Percentiles rank a stretch among this genome's conserved stretches.
These are phyloP conservation scores for Lactarius deliciosus DNA, from an alignment of 768 basidiomycete species.

Conservation along the genomic window DNA sequence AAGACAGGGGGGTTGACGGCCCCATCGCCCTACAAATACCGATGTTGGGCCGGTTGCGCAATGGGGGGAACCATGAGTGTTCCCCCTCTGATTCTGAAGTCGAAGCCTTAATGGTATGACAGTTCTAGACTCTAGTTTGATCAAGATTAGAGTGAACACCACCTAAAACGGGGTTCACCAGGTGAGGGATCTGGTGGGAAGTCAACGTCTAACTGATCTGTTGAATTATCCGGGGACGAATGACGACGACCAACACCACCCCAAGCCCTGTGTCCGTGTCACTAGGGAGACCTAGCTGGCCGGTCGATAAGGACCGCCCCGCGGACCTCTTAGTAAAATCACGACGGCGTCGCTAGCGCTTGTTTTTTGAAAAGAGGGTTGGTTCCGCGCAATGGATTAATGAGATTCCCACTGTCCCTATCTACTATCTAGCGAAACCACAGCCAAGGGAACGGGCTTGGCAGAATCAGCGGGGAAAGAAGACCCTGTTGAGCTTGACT, in stretches of 20 bases:
- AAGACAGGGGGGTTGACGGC: neutral
- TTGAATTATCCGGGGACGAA: too few relatives aligned
- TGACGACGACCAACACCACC: too few relatives aligned
- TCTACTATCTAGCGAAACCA: constrained; percentile 50
- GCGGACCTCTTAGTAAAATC: neutral
- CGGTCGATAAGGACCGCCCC: neutral
- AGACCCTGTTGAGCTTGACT: constrained; percentile 86
- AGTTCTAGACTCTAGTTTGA: neutral
- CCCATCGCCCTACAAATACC: too few relatives aligned
- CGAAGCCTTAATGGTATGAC: neutral
- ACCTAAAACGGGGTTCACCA: neutral
- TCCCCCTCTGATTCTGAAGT: neutral
- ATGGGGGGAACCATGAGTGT: neutral
- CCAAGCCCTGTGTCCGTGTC: neutral
- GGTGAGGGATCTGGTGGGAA: neutral
- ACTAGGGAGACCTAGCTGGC: neutral
- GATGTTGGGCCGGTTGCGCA: neutral
- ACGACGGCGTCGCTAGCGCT: neutral
- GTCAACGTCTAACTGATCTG: too few relatives aligned
- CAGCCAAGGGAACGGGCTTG: constrained; percentile 39
- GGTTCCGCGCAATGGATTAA: constrained; percentile 40
- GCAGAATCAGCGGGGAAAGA: constrained; percentile 61
- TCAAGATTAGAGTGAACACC: neutral
- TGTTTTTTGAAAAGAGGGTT: neutral
- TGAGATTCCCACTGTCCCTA: constrained; percentile 48